Base-by-base conservation (phyloP, 257 asterid genomes). In the Catharanthus roseus region DNA sequence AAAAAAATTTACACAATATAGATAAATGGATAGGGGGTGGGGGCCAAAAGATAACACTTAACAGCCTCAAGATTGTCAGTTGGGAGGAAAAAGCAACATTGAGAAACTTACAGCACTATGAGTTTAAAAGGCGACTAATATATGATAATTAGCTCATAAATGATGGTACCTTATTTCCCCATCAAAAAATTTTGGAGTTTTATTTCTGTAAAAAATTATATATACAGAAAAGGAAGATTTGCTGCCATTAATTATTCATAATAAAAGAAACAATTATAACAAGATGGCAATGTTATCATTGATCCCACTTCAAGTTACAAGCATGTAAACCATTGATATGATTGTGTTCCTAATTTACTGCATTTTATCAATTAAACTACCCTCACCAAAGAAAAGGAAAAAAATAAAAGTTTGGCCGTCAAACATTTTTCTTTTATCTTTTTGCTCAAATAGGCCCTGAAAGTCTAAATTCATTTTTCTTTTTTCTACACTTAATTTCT, bases 261-360 rank as follows among this genome's bases (percentile, higher is more conserved):
- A 62, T 5, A 68, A 74, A 38, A 61, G 75, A 44, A 63, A 68
- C 75, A 77, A 77, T 77, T 50, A 73, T 72, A 77, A 64, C 75
- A 7, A 34, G 74, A 74, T 49, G 79, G 70, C 67, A 39, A 74
- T 68, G 82, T 67, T 74, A 80, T 80, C 68, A 80, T 80, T 80
- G 79, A 80, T 77, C 79, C 77, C 82, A 80, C 82, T 77, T 77
- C 77, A 74, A n/a, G 67, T 73, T 77, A 73, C 75, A 80, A 77
- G 82, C 82, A 77, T 80, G 84, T 80, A 70, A 77, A 34, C 74
- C 63, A 1, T 53, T 28, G 77, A 66, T 39, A 80, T 80, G 72
- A 80, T 80, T 77, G 75, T 80, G 84, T 80, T 77, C 49, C 72
- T 80, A 63, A 69, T 55, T 76, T 69, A 73, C 79, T 69, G 68